A percentile compares a stretch with the other conserved stretches of the same genome.
phyloP scores from a whole-genome alignment of 306 rosid genomes.

The Cucumis melo region DNA sequence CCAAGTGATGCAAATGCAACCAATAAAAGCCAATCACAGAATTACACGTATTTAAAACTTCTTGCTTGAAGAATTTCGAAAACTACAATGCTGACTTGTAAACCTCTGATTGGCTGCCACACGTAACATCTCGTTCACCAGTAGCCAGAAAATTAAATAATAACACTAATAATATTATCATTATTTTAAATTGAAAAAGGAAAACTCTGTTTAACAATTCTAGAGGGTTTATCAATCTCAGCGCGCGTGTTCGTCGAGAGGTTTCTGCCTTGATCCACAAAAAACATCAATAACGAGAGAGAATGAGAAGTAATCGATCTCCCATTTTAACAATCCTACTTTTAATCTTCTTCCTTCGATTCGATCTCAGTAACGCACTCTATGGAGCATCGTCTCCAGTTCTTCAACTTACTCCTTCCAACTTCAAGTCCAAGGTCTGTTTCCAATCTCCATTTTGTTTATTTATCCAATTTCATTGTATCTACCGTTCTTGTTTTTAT shows the following conservation, averaged over 20 bases:
- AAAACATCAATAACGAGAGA: not conserved
- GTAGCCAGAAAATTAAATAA: not conserved
- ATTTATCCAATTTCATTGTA: not conserved
- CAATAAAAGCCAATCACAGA: not conserved
- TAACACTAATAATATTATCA: no score
- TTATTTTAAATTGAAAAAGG: no score
- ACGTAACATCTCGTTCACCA: slow-evolving; percentile 29
- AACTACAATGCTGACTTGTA: slow-evolving; percentile 22
- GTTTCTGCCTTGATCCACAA: slow-evolving; percentile 15
- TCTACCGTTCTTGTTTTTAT: not conserved
- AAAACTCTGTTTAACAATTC: not conserved
- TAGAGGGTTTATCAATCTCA: not conserved
- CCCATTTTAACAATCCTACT: slow-evolving; percentile 10
- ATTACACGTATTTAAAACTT: not conserved
- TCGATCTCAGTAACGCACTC: slow-evolving; percentile 45
- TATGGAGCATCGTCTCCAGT: slow-evolving; percentile 90
- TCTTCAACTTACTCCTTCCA: slow-evolving; percentile 76
- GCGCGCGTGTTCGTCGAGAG: slow-evolving; percentile 8
- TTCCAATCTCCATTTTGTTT: not conserved
- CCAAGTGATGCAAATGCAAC: not conserved
- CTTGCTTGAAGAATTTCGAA: not conserved
- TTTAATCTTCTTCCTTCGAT: slow-evolving; percentile 12
- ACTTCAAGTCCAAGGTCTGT: slow-evolving; percentile 90
- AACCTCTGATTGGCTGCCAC: slow-evolving; percentile 29
- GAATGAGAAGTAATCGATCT: slow-evolving; percentile 14